A percentile compares a stretch with the other conserved stretches of the same genome.
phyloP scores from a whole-genome alignment of 2,329 filamentous ascomycete genomes.

The Penicillium polonicum region DNA sequence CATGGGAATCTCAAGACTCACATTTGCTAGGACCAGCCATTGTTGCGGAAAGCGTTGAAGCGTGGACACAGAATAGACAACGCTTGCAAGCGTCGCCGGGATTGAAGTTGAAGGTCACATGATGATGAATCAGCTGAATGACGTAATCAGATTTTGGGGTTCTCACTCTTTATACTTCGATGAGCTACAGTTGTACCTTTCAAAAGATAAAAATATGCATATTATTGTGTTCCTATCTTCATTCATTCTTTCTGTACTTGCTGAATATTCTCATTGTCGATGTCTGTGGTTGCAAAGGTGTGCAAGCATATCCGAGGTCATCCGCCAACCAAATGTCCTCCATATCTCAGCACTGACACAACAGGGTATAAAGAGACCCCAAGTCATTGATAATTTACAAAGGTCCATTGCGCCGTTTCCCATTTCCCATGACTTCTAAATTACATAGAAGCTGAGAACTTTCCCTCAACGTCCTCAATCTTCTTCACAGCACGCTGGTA shows the following conservation, averaged over 20 bases:
- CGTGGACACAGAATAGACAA: constrained; percentile 15
- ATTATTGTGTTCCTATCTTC: background rate
- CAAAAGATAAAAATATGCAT: no score
- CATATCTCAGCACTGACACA: background rate
- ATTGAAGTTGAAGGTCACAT: constrained; percentile 18
- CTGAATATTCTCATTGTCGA: background rate
- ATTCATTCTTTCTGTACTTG: background rate
- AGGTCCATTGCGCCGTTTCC: background rate
- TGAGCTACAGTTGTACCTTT: background rate
- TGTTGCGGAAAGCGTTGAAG: constrained; percentile 28
- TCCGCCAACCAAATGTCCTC: constrained; percentile 7
- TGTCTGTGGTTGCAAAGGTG: background rate
- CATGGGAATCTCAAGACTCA: constrained; percentile 24
- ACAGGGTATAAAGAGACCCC: background rate
- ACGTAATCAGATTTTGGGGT: constrained; percentile 1
- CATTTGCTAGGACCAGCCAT: constrained; percentile 55
- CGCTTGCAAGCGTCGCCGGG: constrained; percentile 8
- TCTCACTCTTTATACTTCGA: no score
- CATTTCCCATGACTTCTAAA: constrained; percentile 14
- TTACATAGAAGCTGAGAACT: constrained; percentile 34
- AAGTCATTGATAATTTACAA: background rate
- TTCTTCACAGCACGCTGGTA: constrained; percentile 44
- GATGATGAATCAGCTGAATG: constrained; percentile 7
- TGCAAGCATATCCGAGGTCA: background rate
- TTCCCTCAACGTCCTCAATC: constrained; percentile 43